Conservation (phyloP, 257 asterid species). For the Verbena officinalis region DNA sequence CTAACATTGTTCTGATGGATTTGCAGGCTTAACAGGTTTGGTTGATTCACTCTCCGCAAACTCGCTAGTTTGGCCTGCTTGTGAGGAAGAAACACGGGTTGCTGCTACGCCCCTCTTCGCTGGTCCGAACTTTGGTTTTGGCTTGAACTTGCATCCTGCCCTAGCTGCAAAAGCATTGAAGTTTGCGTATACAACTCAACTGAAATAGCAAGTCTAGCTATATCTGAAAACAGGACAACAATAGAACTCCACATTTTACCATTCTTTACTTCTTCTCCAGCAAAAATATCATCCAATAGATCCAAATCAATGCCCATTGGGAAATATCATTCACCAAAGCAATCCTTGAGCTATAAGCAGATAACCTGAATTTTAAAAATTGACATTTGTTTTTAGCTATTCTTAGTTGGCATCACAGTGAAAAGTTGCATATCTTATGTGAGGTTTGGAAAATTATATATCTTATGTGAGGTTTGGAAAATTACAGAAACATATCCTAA, state of each 20-base stretch:
- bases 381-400: too few species aligned
- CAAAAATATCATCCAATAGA: constrained; percentile 48
- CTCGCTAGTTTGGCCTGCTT: constrained; percentile 34
- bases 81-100: constrained; percentile 39
- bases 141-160: constrained; percentile 62
- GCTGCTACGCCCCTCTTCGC: constrained; percentile 41
- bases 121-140: constrained; percentile 54
- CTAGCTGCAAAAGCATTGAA: constrained; percentile 44
- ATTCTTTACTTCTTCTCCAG: constrained; percentile 41
- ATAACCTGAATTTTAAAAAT: background rate
- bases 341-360: background rate
- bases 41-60: constrained; percentile 18
- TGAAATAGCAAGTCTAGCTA: constrained; percentile 7
- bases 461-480: too few species aligned
- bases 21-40: constrained; percentile 26
- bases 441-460: too few species aligned
- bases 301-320: constrained; percentile 44
- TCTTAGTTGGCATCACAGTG: too few species aligned
- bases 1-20: constrained; percentile 40
- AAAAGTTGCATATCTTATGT: too few species aligned
- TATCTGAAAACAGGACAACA: background rate
- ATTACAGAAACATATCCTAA: too few species aligned
- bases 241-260: constrained; percentile 34
- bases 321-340: constrained; percentile 26
- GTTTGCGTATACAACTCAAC: background rate